phyloP scores from a whole-genome alignment of 1,284 basidiomycete species.

The Omphalotus olearius region DNA sequence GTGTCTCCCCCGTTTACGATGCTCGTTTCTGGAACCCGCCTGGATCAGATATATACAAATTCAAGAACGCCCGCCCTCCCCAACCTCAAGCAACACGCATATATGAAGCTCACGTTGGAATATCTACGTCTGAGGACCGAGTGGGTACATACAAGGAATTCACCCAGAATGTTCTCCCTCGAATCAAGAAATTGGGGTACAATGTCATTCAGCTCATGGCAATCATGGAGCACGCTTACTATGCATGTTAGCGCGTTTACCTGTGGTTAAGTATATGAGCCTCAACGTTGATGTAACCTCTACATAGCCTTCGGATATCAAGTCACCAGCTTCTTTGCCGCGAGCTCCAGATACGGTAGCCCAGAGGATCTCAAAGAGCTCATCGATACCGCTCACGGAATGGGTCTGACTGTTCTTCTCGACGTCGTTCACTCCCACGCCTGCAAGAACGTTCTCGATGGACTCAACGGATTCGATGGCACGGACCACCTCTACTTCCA shows the following conservation, averaged over 20 bases:
- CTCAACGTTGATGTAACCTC: conserved; percentile 6
- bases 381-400: conserved; percentile 89
- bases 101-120: conserved; percentile 98
- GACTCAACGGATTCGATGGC: conserved; percentile 94
- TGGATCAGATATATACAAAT: conserved; percentile 63
- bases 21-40: conserved; percentile 99
- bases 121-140: conserved; percentile 83
- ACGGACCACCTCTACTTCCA: conserved; percentile 98
- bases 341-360: conserved; percentile 89
- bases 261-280: conserved; percentile 7
- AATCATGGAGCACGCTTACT: conserved; percentile 98
- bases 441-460: conserved; percentile 96
- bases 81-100: conserved; percentile 77
- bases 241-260: conserved; percentile 71
- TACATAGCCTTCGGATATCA: conserved; percentile 91
- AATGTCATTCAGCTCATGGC: conserved; percentile 98
- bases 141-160: conserved; percentile 98
- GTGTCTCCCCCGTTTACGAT: conserved; percentile 90
- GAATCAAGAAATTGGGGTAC: conserved; percentile 91
- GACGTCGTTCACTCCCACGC: conserved; percentile 99
- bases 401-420: conserved; percentile 91
- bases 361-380: conserved; percentile 96
- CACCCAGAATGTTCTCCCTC: conserved; percentile 77
- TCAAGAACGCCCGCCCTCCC: conserved; percentile 76
- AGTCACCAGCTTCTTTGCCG: conserved; percentile 97